Base-by-base conservation (phyloP, 2,329 filamentous ascomycete genomes). In the Colletotrichum trifolii region DNA sequence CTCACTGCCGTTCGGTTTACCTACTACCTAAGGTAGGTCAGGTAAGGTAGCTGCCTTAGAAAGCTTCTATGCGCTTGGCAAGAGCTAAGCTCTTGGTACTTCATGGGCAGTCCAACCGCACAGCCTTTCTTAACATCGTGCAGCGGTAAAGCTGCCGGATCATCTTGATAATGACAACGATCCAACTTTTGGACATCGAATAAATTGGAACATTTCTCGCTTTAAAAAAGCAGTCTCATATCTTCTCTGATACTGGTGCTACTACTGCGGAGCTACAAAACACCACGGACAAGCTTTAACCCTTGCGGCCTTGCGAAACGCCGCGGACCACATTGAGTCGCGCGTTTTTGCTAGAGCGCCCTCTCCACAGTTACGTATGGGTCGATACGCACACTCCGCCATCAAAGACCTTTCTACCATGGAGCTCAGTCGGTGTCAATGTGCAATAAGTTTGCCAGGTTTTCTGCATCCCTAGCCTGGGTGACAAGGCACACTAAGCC, bases 251-350 rank as follows among this genome's bases (percentile, higher is more conserved):
- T 39, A 10, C 17, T 38, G 46, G 4, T 13, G 25, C 36, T 10
- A n/a, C 35, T 8, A 11, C 10, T 36, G 48, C 60, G 60, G 54
- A 45, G 46, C 45, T 54, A 42, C 47, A 8, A 64, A 59, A 59
- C 15, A 38, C 54, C 54, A 40, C 60, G 60, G 60, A 59, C 54
- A 59, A 48, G 40, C n/a, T n/a, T 42, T 42, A 47, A 17, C 8
- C 36, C 17, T 6, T 15, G 48, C 60, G 60, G 60, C 34, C 42
- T 59, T 53, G 60, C 54, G n/a, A 54, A 53, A 64, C 60, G 34
- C 60, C 60, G 60, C 60, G 54, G 54, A 45, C 48, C 45, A 59
- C 17, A 43, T 58, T 43, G 54, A 59, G 48, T 64, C 54, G 40
- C 54, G 25, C 25, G 47, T 47, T 47, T 53, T 53, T 10, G 33